Conservation (phyloP, 306 rosid genomes). For the Prunus mongolica region DNA sequence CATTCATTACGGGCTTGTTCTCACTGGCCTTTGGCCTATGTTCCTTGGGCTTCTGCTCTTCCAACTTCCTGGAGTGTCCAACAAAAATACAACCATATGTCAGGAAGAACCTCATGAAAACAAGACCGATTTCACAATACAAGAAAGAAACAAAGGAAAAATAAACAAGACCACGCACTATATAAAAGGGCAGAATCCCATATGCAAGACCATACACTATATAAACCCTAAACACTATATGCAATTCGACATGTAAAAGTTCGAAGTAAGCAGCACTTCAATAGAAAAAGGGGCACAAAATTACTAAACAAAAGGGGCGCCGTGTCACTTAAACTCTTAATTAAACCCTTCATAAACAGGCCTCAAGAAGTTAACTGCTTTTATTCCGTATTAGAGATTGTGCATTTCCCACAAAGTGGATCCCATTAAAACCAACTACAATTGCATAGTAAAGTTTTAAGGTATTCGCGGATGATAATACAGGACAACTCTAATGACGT, state of each 20-base stretch:
- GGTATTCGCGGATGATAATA: not conserved
- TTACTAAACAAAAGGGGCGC: not conserved
- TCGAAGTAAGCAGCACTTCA: not conserved
- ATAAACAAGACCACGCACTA: not conserved
- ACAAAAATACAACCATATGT: not conserved
- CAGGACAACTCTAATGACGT: not conserved
- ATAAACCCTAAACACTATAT: not conserved
- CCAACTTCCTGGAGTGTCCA: constrained; percentile 59
- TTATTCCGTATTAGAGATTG: not conserved
- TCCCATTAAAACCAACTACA: no score
- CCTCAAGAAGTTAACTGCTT: not conserved
- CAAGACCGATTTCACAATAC: not conserved
- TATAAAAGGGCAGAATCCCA: not conserved
- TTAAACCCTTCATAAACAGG: not conserved
- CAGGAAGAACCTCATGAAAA: constrained; percentile 9
- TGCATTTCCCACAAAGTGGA: no score
- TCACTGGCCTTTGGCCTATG: constrained; percentile 80
- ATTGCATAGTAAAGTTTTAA: not conserved
- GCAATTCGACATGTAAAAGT: not conserved
- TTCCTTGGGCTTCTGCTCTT: constrained; percentile 95
- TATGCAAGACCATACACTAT: not conserved
- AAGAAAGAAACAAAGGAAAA: not conserved
- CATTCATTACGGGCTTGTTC: constrained; percentile 94
- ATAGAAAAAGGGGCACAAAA: not conserved
- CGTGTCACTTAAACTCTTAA: not conserved